Percentiles rank a stretch among this genome's conserved stretches.
phyloP scores from a whole-genome alignment of 805 yeast genomes.

The Schwanniomyces vanrijiae region DNA sequence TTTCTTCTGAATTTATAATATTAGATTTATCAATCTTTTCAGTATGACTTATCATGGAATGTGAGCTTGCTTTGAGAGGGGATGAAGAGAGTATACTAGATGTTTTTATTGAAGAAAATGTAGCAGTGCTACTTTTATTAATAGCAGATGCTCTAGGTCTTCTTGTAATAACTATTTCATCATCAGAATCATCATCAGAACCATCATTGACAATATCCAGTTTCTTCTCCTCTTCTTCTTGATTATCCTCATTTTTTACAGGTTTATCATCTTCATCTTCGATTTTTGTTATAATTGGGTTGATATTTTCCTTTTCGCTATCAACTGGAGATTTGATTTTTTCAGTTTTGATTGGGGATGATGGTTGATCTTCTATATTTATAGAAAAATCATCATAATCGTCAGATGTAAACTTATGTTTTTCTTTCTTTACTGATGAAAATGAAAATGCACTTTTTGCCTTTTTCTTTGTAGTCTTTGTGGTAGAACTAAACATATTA shows the following conservation, averaged over 20 bases:
- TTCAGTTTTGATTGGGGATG: conserved; percentile 36
- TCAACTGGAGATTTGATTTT: conserved; percentile 5
- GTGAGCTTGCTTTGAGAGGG: conserved; percentile 16
- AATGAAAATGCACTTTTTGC: conserved; percentile 19
- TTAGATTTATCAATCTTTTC: conserved; percentile 32
- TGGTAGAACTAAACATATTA: conserved; percentile 19
- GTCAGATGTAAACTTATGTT: conserved; percentile 21
- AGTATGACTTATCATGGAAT: conserved; percentile 24
- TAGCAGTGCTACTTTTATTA: conserved; percentile 39
- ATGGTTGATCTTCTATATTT: conserved; percentile 26
- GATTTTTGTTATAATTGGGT: conserved; percentile 4
- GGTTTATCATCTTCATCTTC: conserved; percentile 2
- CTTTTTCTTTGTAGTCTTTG: conserved; percentile 18
- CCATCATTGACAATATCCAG: conserved; percentile 15
- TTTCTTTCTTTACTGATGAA: conserved; percentile 21
- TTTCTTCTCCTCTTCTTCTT: conserved; percentile 5
- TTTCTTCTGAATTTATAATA: conserved; percentile 15
- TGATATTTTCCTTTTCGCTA: conserved; percentile 13
- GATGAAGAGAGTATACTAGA: conserved; percentile 21
- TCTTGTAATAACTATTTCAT: conserved; percentile 54
- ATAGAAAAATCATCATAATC: conserved; percentile 25
- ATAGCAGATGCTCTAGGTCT: conserved; percentile 50
- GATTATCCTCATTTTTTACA: neutral
- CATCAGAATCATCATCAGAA: conserved; percentile 50
- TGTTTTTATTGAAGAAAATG: conserved; percentile 39